These are phyloP conservation scores for Thelephora aurantiotincta DNA, from an alignment of 768 basidiomycete species.

Conservation along the genomic window DNA sequence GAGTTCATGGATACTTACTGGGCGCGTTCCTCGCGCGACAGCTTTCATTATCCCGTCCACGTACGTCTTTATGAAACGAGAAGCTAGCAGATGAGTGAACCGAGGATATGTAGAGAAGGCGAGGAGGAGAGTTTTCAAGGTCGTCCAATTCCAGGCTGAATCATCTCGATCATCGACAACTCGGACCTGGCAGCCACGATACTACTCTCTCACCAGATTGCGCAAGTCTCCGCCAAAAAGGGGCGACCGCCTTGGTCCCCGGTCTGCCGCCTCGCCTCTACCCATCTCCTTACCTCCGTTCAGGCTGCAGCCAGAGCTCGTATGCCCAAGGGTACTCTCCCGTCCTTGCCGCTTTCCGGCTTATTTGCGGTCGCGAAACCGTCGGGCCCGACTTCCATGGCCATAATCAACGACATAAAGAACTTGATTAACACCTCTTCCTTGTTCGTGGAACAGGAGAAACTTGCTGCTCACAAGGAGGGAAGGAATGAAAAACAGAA, in stretches of 20 bases:
- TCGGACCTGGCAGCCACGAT: not conserved
- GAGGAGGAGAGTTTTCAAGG: too few species aligned
- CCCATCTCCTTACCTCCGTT: not conserved
- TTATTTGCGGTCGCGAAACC: conserved; percentile 88
- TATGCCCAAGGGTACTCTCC: conserved; percentile 55
- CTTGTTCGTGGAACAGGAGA: conserved; percentile 54
- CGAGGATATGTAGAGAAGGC: too few species aligned
- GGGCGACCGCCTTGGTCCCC: not conserved
- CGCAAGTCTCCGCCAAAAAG: not conserved
- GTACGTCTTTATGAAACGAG: too few species aligned
- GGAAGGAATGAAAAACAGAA: conserved; percentile 29
- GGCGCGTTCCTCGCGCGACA: too few species aligned
- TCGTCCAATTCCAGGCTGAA: too few species aligned
- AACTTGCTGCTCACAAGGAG: conserved; percentile 15
- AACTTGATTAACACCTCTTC: conserved; percentile 61
- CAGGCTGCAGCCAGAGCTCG: not conserved
- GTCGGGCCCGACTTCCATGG: conserved; percentile 88
- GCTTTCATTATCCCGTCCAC: too few species aligned
- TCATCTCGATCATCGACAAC: not conserved
- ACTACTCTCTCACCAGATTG: too few species aligned
- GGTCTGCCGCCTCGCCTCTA: not conserved
- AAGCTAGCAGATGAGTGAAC: too few species aligned
- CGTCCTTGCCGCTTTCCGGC: conserved; percentile 53
- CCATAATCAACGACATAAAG: conserved; percentile 75
- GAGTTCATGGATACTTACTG: too few species aligned